These are phyloP conservation scores for Aspergillus sp. DNA, from an alignment of 2,329 filamentous ascomycete species.

Conservation along the genomic window DNA sequence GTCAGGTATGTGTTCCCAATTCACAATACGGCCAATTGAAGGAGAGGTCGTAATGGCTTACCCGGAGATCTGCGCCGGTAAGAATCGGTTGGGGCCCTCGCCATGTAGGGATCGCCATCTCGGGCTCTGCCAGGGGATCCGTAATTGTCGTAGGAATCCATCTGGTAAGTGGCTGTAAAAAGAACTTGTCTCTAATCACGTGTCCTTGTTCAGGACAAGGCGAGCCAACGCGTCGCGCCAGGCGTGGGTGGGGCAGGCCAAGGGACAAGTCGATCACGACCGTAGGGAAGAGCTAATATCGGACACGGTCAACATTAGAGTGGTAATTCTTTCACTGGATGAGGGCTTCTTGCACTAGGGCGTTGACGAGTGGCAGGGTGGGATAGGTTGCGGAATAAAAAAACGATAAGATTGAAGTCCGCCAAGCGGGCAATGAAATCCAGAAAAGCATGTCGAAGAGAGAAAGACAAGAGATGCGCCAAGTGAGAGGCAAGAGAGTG, in stretches of 20 bases:
- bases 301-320: constrained; percentile 38
- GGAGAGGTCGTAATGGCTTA: constrained; percentile 25
- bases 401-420: background rate
- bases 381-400: background rate
- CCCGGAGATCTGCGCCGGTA: constrained; percentile 48
- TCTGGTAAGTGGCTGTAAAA: constrained; percentile 15
- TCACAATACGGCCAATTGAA: background rate
- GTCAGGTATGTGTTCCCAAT: background rate
- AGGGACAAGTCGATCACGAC: constrained; percentile 1
- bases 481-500: constrained; percentile 10
- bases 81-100: constrained; percentile 34
- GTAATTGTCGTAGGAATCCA: constrained; percentile 49
- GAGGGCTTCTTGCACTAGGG: constrained; percentile 18
- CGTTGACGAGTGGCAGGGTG: constrained; percentile 11
- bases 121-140: constrained; percentile 43
- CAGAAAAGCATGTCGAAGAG: background rate
- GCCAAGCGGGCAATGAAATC: background rate
- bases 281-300: constrained; percentile 32
- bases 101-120: constrained; percentile 38
- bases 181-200: background rate
- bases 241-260: background rate
- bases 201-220: background rate
- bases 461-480: background rate
- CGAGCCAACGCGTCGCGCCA: background rate
- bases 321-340: constrained; percentile 19